Percentiles rank a stretch among this genome's conserved stretches.
phyloP scores from a whole-genome alignment of 1,284 basidiomycete species.

The Neolentinus lepideus region DNA sequence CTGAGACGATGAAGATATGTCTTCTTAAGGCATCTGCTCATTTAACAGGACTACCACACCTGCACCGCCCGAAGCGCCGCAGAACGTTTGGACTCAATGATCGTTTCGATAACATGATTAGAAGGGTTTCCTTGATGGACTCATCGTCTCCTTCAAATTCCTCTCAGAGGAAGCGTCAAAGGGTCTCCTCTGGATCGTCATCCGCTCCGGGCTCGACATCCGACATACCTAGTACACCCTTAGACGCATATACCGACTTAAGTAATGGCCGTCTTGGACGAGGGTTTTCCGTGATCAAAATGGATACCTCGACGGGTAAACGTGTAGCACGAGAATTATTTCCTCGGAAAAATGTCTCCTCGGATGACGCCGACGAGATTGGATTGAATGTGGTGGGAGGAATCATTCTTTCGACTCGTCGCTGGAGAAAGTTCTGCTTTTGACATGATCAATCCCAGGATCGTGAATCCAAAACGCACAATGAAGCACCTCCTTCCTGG shows the following conservation, averaged over 20 bases:
- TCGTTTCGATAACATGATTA: conserved; percentile 59
- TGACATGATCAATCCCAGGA: background rate
- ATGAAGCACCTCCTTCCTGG: conserved; percentile 35
- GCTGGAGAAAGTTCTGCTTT: background rate
- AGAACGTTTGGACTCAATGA: conserved; percentile 46
- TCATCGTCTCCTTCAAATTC: conserved; percentile 11
- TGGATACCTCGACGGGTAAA: conserved; percentile 14
- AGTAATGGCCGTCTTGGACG: conserved; percentile 27
- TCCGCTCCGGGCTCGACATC: conserved; percentile 30
- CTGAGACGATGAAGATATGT: background rate
- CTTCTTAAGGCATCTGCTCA: background rate
- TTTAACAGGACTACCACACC: conserved; percentile 4
- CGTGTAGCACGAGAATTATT: background rate
- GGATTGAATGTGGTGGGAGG: background rate
- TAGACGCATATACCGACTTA: conserved; percentile 30
- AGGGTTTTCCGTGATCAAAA: conserved; percentile 38
- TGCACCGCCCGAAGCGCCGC: conserved; percentile 32
- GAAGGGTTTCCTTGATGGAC: conserved; percentile 39
- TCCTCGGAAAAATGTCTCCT: background rate
- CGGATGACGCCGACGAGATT: background rate
- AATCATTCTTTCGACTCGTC: background rate
- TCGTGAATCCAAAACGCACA: conserved; percentile 1
- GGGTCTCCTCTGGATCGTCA: conserved; percentile 35
- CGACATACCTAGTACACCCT: conserved; percentile 33
- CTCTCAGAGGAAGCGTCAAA: conserved; percentile 16